Percentiles rank a stretch among this genome's conserved stretches.
These are phyloP conservation scores for Alloascoidea hylecoeti DNA, from an alignment of 805 yeast genomes.

Conservation along the genomic window DNA sequence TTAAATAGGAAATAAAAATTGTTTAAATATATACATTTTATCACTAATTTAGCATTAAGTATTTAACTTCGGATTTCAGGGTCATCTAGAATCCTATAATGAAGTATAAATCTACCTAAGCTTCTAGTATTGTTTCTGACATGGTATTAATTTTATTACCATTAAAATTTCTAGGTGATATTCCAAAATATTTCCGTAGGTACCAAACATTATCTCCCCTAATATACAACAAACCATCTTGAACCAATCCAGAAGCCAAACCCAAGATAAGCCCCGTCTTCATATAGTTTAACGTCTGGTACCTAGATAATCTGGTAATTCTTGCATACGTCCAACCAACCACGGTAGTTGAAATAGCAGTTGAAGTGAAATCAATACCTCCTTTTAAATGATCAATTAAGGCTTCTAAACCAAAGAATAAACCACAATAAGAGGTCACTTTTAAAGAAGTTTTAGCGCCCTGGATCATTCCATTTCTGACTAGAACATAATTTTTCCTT, in stretches of 20 bases:
- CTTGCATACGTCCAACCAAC: slow-evolving; percentile 40
- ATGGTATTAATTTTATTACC: neutral
- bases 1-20: slow-evolving; percentile 6
- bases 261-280: slow-evolving; percentile 48
- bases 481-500: slow-evolving; percentile 63
- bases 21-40: neutral
- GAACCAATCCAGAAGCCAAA: slow-evolving; percentile 42
- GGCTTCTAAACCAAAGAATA: slow-evolving; percentile 50
- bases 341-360: slow-evolving; percentile 39
- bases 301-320: slow-evolving; percentile 16
- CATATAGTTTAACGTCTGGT: slow-evolving; percentile 17
- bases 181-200: slow-evolving; percentile 14
- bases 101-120: no score
- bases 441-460: slow-evolving; percentile 31
- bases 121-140: slow-evolving; percentile 1
- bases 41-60: neutral
- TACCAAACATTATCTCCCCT: slow-evolving; percentile 64
- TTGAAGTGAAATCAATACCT: slow-evolving; percentile 43
- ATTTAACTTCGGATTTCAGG: slow-evolving; percentile 2
- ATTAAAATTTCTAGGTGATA: slow-evolving; percentile 1
- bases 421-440: slow-evolving; percentile 27
- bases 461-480: slow-evolving; percentile 33
- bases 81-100: neutral
- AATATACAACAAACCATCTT: slow-evolving; percentile 43
- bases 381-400: slow-evolving; percentile 38